Percentiles rank a stretch among this genome's conserved stretches.
These are phyloP conservation scores for Rhodotorula diobovata DNA, from an alignment of 768 basidiomycete species.

Conservation along the genomic window DNA sequence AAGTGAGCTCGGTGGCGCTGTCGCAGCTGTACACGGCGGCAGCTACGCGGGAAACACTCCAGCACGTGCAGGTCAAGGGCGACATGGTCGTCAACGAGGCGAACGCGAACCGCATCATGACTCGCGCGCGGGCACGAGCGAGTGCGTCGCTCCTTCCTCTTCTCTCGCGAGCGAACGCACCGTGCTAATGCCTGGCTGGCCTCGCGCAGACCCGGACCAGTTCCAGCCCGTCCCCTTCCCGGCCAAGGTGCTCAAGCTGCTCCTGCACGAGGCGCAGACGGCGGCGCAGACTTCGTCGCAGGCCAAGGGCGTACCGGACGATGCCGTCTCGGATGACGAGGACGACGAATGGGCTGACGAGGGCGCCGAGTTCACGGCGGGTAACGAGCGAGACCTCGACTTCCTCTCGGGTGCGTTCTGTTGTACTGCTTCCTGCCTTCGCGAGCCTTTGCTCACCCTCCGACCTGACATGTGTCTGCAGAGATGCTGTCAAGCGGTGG, in stretches of 20 bases:
- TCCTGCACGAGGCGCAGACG: slow-evolving; percentile 75
- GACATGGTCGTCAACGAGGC: slow-evolving; percentile 79
- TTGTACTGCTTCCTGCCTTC: neutral
- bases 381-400: slow-evolving; percentile 65
- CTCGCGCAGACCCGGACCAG: slow-evolving; percentile 67
- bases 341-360: slow-evolving; percentile 95
- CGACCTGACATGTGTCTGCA: neutral
- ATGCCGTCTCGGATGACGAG: slow-evolving; percentile 68
- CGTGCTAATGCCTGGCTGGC: neutral
- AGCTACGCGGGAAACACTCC: slow-evolving; percentile 63
- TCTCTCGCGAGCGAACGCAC: no score
- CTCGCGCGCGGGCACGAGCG: slow-evolving; percentile 78
- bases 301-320: slow-evolving; percentile 56
- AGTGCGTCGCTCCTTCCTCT: slow-evolving; percentile 55
- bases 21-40: slow-evolving; percentile 60
- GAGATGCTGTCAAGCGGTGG: slow-evolving; percentile 71
- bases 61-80: slow-evolving; percentile 73
- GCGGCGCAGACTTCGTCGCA: slow-evolving; percentile 57
- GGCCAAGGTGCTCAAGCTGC: slow-evolving; percentile 82
- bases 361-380: slow-evolving; percentile 57
- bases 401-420: slow-evolving; percentile 64
- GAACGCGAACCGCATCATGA: slow-evolving; percentile 92
- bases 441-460: no score
- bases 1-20: slow-evolving; percentile 77
- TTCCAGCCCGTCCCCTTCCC: slow-evolving; percentile 83